Percentiles rank a stretch among this genome's conserved stretches.
Conservation (phyloP, 495 filamentous ascomycete species). For the Aspergillus taichungensis region DNA sequence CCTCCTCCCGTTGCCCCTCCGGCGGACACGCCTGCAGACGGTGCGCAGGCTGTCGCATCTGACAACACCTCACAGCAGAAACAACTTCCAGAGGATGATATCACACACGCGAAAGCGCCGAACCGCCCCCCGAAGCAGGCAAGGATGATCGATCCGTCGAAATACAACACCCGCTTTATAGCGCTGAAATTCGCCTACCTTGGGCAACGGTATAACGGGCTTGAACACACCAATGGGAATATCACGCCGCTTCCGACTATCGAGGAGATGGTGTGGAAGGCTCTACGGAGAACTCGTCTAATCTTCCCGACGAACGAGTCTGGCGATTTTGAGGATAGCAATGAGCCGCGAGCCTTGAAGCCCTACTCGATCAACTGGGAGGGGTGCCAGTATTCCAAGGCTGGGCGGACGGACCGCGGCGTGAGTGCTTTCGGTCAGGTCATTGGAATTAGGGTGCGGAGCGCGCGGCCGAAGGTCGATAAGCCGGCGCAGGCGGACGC, state of each 20-base stretch:
- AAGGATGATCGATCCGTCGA: constrained; percentile 61
- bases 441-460: constrained; percentile 71
- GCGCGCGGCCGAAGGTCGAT: constrained; percentile 50
- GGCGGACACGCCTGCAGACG: constrained; percentile 4
- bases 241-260: constrained; percentile 65
- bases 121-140: constrained; percentile 25
- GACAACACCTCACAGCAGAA: neutral
- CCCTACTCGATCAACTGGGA: constrained; percentile 58
- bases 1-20: constrained; percentile 2
- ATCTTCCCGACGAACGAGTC: constrained; percentile 57
- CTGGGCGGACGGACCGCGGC: constrained; percentile 83
- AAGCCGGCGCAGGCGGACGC: neutral
- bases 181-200: constrained; percentile 93
- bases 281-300: constrained; percentile 66
- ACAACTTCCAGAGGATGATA: constrained; percentile 16
- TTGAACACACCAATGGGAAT: constrained; percentile 67
- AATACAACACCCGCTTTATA: constrained; percentile 74
- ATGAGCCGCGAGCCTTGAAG: constrained; percentile 17
- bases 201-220: constrained; percentile 82
- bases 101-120: constrained; percentile 15
- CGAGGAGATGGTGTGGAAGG: constrained; percentile 88
- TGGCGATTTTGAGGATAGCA: constrained; percentile 17
- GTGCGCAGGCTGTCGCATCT: neutral
- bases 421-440: constrained; percentile 98
- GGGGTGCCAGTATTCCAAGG: constrained; percentile 83